phyloP scores from a whole-genome alignment of 2,329 filamentous ascomycete genomes.

The Scolecobasidium constrictum region DNA sequence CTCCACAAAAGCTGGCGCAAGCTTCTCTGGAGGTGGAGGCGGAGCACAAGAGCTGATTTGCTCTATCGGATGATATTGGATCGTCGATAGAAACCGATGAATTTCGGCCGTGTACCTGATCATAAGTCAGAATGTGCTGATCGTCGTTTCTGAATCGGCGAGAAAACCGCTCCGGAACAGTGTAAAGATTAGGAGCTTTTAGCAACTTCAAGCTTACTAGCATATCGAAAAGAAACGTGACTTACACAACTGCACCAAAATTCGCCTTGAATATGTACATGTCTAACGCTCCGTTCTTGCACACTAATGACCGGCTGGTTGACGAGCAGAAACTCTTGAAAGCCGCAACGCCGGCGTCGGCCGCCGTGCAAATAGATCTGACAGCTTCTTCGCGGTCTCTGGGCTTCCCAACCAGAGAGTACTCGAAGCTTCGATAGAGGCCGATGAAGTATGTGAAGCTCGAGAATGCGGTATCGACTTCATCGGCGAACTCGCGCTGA shows the following conservation, averaged over 20 bases:
- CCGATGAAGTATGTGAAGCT: constrained; percentile 81
- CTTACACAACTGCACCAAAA: too few relatives aligned
- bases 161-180: too few relatives aligned
- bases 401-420: constrained; percentile 50
- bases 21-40: constrained; percentile 22
- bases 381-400: not conserved
- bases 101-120: constrained; percentile 25
- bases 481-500: constrained; percentile 60
- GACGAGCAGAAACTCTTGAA: too few relatives aligned
- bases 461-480: constrained; percentile 62
- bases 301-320: too few relatives aligned
- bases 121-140: not conserved
- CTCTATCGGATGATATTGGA: constrained; percentile 24
- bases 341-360: constrained; percentile 24
- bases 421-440: constrained; percentile 65
- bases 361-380: not conserved
- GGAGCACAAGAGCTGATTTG: constrained; percentile 53
- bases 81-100: constrained; percentile 31
- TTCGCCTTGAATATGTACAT: constrained; percentile 88
- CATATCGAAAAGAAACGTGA: too few relatives aligned
- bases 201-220: too few relatives aligned
- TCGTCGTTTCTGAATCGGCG: too few relatives aligned
- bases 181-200: too few relatives aligned
- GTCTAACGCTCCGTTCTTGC: constrained; percentile 66
- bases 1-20: constrained; percentile 33